phyloP scores from a whole-genome alignment of 2,329 filamentous ascomycete genomes.

The Sodiomyces alkalinus region DNA sequence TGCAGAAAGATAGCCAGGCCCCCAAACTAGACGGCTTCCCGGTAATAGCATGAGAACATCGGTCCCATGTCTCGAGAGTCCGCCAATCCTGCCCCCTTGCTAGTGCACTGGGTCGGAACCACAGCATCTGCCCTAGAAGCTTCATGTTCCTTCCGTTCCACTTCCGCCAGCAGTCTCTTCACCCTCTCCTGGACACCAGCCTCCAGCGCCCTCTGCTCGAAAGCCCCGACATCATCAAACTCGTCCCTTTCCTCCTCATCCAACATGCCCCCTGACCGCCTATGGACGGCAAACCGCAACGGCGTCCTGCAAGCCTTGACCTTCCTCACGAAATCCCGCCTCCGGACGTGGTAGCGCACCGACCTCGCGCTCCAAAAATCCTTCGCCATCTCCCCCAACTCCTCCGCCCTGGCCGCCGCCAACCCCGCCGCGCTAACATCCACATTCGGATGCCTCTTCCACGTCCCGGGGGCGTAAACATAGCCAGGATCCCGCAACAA shows the following conservation, averaged over 20 bases:
- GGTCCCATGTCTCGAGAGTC: conserved; percentile 6
- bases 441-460: conserved; percentile 20
- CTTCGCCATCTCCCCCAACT: conserved; percentile 24
- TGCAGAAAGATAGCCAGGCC: too few species aligned
- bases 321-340: conserved; percentile 24
- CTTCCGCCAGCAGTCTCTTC: too few species aligned
- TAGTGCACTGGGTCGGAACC: too few species aligned
- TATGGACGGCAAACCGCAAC: conserved; percentile 22
- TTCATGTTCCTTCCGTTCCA: too few species aligned
- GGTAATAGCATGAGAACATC: conserved; percentile 7
- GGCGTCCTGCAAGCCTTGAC: conserved; percentile 19
- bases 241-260: conserved; percentile 21
- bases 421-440: conserved; percentile 17
- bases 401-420: conserved; percentile 16
- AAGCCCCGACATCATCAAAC: conserved; percentile 17
- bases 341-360: conserved; percentile 20
- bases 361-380: conserved; percentile 25
- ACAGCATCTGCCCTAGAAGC: too few species aligned
- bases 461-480: conserved; percentile 8
- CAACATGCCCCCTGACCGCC: conserved; percentile 11
- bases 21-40: too few species aligned
- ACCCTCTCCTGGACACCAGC: not conserved
- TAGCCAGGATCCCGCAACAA: conserved; percentile 11
- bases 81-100: too few species aligned
- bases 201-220: conserved; percentile 7